Percentiles rank a stretch among this genome's conserved stretches.
Conservation (phyloP, 208 protist genomes). For the Acanthamoeba culbertsoni region DNA sequence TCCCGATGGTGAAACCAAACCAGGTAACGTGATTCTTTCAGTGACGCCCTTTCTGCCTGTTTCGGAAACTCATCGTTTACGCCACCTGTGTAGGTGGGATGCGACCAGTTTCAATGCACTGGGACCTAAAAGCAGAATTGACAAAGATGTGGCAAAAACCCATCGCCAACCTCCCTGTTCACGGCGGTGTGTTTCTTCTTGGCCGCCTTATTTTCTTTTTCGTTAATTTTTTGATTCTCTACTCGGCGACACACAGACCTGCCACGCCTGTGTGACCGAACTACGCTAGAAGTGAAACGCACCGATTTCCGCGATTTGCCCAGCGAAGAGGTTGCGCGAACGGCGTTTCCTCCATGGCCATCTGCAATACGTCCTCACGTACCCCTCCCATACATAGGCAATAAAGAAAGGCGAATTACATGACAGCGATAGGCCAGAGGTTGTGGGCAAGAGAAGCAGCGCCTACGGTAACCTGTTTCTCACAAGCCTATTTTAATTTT, state of each 20-base stretch:
- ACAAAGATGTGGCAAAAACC: constrained; percentile 27
- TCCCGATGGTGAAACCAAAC: neutral
- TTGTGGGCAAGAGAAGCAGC: constrained; percentile 12
- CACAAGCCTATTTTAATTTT: neutral
- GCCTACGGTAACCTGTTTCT: neutral
- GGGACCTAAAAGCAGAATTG: constrained; percentile 7
- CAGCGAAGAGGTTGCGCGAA: neutral
- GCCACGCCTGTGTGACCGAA: neutral
- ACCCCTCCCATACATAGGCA: neutral
- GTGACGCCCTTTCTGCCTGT: neutral
- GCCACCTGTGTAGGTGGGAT: neutral
- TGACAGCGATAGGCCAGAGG: neutral
- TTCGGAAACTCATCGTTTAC: neutral
- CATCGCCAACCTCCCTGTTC: neutral
- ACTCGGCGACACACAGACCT: neutral
- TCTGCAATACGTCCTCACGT: neutral
- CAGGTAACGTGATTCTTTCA: neutral
- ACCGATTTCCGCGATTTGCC: neutral
- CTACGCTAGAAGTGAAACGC: neutral
- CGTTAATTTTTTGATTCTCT: neutral
- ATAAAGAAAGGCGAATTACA: neutral
- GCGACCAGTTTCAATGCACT: constrained; percentile 6
- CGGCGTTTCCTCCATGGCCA: neutral
- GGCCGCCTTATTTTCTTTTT: neutral
- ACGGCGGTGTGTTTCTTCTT: neutral